Evolutionary conservation across 805 yeast species (phyloP).

Genomic region (Nakazawaea ishiwadae): DNA sequence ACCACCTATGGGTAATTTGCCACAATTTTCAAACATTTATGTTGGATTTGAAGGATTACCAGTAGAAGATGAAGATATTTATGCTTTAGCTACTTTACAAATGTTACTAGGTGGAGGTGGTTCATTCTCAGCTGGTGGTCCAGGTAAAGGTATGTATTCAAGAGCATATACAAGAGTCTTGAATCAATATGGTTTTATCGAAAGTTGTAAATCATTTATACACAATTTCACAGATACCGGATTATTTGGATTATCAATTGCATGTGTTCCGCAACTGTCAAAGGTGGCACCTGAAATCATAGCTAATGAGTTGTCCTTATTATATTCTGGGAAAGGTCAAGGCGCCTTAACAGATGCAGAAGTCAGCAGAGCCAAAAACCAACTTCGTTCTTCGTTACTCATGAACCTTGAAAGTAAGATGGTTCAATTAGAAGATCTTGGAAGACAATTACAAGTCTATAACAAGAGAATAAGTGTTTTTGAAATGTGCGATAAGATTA

Average conservation of each 20-base stretch:
- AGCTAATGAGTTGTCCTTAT: slow-evolving; percentile 51
- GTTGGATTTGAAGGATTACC: slow-evolving; percentile 87
- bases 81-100: slow-evolving; percentile 86
- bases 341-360: slow-evolving; percentile 68
- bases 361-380: slow-evolving; percentile 87
- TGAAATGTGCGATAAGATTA: slow-evolving; percentile 81
- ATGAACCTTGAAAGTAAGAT: slow-evolving; percentile 92
- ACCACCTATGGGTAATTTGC: slow-evolving; percentile 57
- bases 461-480: slow-evolving; percentile 67
- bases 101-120: slow-evolving; percentile 95
- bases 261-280: slow-evolving; percentile 85
- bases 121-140: slow-evolving; percentile 97
- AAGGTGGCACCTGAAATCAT: slow-evolving; percentile 77
- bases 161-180: slow-evolving; percentile 87
- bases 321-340: slow-evolving; percentile 42
- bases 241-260: slow-evolving; percentile 80
- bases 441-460: slow-evolving; percentile 88
- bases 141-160: slow-evolving; percentile 98
- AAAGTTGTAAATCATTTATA: slow-evolving; percentile 82
- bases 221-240: slow-evolving; percentile 91
- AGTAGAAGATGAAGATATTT: slow-evolving; percentile 77
- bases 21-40: slow-evolving; percentile 81
- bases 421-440: slow-evolving; percentile 93
- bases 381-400: slow-evolving; percentile 76
- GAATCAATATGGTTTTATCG: slow-evolving; percentile 88